phyloP scores from a whole-genome alignment of 345 rosid genomes.

The Citrus mangshanensis region DNA sequence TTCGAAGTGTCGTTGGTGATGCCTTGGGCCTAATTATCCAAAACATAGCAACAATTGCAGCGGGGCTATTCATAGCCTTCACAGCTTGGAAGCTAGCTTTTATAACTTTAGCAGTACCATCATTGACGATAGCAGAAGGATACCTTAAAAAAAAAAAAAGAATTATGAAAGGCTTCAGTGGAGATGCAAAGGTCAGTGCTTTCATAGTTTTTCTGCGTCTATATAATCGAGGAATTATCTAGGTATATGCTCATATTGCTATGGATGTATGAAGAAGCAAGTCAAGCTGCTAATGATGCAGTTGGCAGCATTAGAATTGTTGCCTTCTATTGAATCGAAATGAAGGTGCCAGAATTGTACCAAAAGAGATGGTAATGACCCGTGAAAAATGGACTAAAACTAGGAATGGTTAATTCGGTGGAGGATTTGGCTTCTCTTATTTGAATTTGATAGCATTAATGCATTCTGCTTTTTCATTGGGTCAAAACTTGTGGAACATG shows the following conservation, averaged over 20 bases:
- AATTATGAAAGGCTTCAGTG: conserved; percentile 49
- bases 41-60: conserved; percentile 39
- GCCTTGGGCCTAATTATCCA: conserved; percentile 48
- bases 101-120: conserved; percentile 34
- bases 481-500: conserved; percentile 40
- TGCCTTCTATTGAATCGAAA: conserved; percentile 60
- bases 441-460: conserved; percentile 39
- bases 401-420: conserved; percentile 52
- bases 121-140: conserved; percentile 43
- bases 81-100: conserved; percentile 55
- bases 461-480: conserved; percentile 55
- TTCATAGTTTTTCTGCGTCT: not conserved
- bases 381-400: conserved; percentile 37
- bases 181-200: conserved; percentile 46
- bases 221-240: not conserved
- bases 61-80: conserved; percentile 49
- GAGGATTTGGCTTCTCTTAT: conserved; percentile 48
- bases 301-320: conserved; percentile 62
- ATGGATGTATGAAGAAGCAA: conserved; percentile 48
- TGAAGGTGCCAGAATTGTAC: conserved; percentile 52
- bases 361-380: conserved; percentile 48
- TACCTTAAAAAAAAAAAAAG: conserved; percentile 28
- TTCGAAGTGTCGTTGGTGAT: conserved; percentile 53
- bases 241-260: not conserved
- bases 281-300: conserved; percentile 66